These are phyloP conservation scores for Leishmania gerbilli DNA, from an alignment of 208 protist species.

Conservation along the genomic window DNA sequence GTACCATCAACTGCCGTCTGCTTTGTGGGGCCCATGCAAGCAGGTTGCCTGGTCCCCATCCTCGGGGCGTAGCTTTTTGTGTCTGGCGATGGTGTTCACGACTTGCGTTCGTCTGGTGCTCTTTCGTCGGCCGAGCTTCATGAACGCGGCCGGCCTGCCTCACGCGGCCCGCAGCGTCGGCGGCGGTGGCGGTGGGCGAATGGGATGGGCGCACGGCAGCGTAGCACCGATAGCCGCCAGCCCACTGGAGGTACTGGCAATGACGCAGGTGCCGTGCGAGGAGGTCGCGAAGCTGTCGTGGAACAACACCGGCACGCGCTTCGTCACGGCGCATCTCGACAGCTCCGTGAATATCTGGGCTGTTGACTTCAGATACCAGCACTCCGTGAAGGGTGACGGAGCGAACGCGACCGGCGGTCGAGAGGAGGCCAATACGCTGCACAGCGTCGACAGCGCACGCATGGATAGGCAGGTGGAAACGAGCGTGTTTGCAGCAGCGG, in stretches of 20 bases:
- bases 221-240: background rate
- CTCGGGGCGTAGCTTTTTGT: conserved; percentile 78
- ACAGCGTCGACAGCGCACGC: background rate
- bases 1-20: conserved; percentile 20
- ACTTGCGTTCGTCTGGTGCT: conserved; percentile 55
- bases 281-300: conserved; percentile 75
- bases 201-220: background rate
- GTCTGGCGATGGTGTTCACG: conserved; percentile 60
- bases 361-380: conserved; percentile 52
- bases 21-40: conserved; percentile 21
- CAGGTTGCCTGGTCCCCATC: conserved; percentile 79
- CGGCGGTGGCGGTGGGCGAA: background rate
- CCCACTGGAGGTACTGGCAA: conserved; percentile 51
- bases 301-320: conserved; percentile 81
- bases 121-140: conserved; percentile 62
- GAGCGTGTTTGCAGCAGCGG: background rate
- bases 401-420: background rate
- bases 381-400: background rate
- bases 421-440: background rate
- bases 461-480: conserved; percentile 4
- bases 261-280: conserved; percentile 42
- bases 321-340: conserved; percentile 81
- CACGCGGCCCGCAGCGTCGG: conserved; percentile 13
- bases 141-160: conserved; percentile 28
- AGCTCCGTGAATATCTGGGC: conserved; percentile 72